Evolutionary conservation across 768 basidiomycete species (phyloP).

Genomic region (Wakefieldia striispora): DNA sequence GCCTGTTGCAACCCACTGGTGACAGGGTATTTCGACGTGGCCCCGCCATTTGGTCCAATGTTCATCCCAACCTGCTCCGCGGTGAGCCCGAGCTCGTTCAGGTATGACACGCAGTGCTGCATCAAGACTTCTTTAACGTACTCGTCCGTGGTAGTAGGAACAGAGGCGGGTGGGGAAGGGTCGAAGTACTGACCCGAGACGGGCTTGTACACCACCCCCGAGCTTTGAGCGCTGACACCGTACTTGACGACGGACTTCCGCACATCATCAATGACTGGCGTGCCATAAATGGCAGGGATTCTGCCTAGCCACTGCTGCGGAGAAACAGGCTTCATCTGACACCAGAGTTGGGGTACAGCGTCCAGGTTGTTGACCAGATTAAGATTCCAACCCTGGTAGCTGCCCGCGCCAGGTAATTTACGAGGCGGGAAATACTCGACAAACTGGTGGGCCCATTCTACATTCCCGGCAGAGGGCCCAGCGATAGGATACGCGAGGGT

Average conservation of each 20-base stretch:
- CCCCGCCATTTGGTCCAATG: too few species aligned
- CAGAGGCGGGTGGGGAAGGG: not conserved
- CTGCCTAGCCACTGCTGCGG: conserved; percentile 13
- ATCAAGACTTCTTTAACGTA: not conserved
- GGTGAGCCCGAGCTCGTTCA: too few species aligned
- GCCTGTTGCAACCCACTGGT: too few species aligned
- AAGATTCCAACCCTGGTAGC: conserved; percentile 17
- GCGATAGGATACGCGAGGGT: conserved; percentile 5
- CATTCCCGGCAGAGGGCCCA: conserved; percentile 5
- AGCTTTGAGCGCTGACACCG: not conserved
- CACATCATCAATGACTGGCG: not conserved
- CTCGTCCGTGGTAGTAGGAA: not conserved
- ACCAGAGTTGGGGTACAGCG: conserved; percentile 16
- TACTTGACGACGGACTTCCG: not conserved
- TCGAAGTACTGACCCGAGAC: conserved; percentile 7
- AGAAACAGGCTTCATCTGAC: not conserved
- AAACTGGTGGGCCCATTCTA: conserved; percentile 5
- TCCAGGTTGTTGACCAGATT: conserved; percentile 19
- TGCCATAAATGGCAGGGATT: conserved; percentile 11
- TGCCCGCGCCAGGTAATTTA: not conserved
- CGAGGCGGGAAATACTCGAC: not conserved
- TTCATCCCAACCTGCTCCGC: too few species aligned
- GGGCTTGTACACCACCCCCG: conserved; percentile 5
- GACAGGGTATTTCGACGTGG: too few species aligned
- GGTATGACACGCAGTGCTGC: too few species aligned